A percentile compares a stretch with the other conserved stretches of the same genome.
These are phyloP conservation scores for Artemisia princeps DNA, from an alignment of 140 eudicot genomes.

Conservation along the genomic window DNA sequence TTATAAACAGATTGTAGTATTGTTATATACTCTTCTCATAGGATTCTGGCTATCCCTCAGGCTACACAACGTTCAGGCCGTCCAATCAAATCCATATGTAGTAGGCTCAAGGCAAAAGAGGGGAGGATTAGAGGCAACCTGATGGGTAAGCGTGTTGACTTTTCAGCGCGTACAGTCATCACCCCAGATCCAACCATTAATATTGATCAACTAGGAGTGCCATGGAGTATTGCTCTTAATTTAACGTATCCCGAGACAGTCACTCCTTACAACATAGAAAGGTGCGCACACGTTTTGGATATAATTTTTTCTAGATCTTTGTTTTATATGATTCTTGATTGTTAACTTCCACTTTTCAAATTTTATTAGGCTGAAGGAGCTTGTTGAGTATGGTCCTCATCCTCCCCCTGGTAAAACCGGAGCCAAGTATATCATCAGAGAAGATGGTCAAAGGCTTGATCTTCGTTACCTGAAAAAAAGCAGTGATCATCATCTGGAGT, in stretches of 20 bases:
- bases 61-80: constrained; percentile 97
- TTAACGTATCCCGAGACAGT: constrained; percentile 96
- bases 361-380: constrained; percentile 70
- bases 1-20: neutral
- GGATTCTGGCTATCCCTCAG: constrained; percentile 27
- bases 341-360: constrained; percentile 2
- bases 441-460: constrained; percentile 98
- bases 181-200: constrained; percentile 97
- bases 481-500: constrained; percentile 88
- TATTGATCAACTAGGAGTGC: constrained; percentile 92
- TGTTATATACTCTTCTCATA: neutral
- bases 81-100: constrained; percentile 88
- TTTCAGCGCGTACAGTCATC: constrained; percentile 94
- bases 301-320: neutral
- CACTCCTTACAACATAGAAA: constrained; percentile 91
- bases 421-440: constrained; percentile 91
- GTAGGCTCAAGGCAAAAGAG: constrained; percentile 89
- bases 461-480: constrained; percentile 93
- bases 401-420: constrained; percentile 99
- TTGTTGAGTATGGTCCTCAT: constrained; percentile 95
- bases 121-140: constrained; percentile 89
- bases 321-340: neutral
- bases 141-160: constrained; percentile 98
- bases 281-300: constrained; percentile 29
- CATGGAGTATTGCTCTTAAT: constrained; percentile 97